These are phyloP conservation scores for Madurella mycetomatis DNA, from an alignment of 2,329 filamentous ascomycete genomes.

Conservation along the genomic window DNA sequence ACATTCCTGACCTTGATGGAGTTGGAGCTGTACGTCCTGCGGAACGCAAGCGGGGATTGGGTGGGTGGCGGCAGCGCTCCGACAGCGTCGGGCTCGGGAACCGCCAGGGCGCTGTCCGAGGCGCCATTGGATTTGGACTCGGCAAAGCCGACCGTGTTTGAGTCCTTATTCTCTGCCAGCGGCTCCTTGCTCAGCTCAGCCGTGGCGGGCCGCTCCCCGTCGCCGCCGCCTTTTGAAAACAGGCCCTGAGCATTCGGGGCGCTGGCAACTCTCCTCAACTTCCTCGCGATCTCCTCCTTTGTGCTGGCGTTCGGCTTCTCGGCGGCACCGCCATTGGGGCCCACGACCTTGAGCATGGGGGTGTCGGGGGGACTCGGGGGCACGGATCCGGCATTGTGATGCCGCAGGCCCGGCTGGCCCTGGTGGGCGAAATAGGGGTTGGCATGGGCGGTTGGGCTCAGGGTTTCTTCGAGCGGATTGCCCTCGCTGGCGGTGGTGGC, in stretches of 20 bases:
- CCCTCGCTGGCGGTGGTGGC: slow-evolving; percentile 91
- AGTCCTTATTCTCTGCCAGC: slow-evolving; percentile 54
- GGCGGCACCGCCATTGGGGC: slow-evolving; percentile 55
- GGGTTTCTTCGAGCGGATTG: slow-evolving; percentile 78
- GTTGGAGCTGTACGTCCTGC: slow-evolving; percentile 96
- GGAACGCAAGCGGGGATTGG: slow-evolving; percentile 70
- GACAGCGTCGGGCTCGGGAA: slow-evolving; percentile 48
- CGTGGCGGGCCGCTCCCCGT: slow-evolving; percentile 66
- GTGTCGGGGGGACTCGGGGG: slow-evolving; percentile 91
- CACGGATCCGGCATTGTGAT: slow-evolving; percentile 91
- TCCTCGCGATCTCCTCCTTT: slow-evolving; percentile 91
- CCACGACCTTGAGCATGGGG: slow-evolving; percentile 69
- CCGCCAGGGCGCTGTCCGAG: slow-evolving; percentile 35
- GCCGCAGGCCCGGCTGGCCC: slow-evolving; percentile 84
- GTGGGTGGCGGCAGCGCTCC: slow-evolving; percentile 63
- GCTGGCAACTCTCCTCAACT: slow-evolving; percentile 88
- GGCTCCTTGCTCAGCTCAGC: slow-evolving; percentile 84
- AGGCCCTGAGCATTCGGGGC: slow-evolving; percentile 95
- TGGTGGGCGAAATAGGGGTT: slow-evolving; percentile 98
- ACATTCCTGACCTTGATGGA: slow-evolving; percentile 98
- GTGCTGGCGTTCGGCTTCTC: slow-evolving; percentile 69
- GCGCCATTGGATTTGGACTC: slow-evolving; percentile 40
- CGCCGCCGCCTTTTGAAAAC: slow-evolving; percentile 53
- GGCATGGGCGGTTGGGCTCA: slow-evolving; percentile 88
- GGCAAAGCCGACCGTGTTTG: slow-evolving; percentile 43